Evolutionary conservation across 108 stramenopile genomes (phyloP).

Genomic region (Cyclostephanos invisitatus): DNA sequence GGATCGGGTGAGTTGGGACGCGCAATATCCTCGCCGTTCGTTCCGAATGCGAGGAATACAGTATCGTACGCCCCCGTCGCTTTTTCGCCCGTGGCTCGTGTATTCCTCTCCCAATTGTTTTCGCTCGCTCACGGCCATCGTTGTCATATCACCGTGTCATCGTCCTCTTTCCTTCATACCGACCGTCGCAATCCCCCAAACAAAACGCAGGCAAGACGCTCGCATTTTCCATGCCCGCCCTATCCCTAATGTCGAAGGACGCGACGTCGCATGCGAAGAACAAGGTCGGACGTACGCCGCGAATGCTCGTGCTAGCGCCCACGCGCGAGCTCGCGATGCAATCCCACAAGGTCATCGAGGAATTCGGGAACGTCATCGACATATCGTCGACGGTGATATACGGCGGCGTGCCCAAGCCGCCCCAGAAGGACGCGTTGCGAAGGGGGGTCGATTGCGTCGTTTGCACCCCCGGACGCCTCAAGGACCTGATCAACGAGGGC

Average conservation of each 20-base stretch:
- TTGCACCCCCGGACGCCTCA: constrained; percentile 96
- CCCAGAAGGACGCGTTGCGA: constrained; percentile 76
- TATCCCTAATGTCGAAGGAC: constrained; percentile 69
- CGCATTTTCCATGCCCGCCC: constrained; percentile 93
- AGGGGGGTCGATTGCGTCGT: constrained; percentile 89
- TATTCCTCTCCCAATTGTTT: too few species aligned
- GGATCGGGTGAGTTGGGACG: constrained; percentile 78
- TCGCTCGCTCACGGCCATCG: too few species aligned
- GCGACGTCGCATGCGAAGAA: constrained; percentile 14
- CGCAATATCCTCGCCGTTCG: too few species aligned
- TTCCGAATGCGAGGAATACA: too few species aligned
- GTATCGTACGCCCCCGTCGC: too few species aligned
- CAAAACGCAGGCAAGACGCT: constrained; percentile 73
- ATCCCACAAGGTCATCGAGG: constrained; percentile 88
- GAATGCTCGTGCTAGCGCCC: constrained; percentile 95
- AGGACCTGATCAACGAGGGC: constrained; percentile 92
- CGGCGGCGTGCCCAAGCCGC: constrained; percentile 95
- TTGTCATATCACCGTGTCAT: too few species aligned
- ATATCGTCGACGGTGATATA: constrained; percentile 86
- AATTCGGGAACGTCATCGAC: constrained; percentile 79
- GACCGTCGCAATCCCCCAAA: too few species aligned
- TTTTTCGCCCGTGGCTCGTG: too few species aligned
- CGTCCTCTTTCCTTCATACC: too few species aligned
- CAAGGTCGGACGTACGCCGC: constrained; percentile 58
- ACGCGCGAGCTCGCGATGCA: constrained; percentile 99